Evolutionary conservation across 2,329 filamentous ascomycete genomes (phyloP).

Genomic region (Dactylellina cionopaga): DNA sequence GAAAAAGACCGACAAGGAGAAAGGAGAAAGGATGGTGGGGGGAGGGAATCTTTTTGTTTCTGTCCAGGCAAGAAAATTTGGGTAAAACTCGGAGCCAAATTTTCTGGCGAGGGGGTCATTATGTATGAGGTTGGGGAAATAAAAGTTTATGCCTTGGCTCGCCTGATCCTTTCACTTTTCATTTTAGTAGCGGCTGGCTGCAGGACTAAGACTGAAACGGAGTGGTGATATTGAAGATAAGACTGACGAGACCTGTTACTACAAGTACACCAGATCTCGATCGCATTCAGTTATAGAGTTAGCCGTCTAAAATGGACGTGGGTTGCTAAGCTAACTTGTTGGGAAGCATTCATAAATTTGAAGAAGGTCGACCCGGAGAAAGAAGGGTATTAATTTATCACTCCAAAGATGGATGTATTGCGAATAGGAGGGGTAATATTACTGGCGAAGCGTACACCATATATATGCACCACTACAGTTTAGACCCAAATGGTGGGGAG

Average conservation of each 20-base stretch:
- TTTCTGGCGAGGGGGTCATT: constrained; percentile 37
- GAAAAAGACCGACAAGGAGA: not conserved
- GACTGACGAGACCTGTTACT: constrained; percentile 22
- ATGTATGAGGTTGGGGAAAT: constrained; percentile 51
- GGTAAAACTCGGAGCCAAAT: constrained; percentile 37
- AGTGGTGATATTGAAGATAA: constrained; percentile 12
- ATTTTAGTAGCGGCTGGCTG: constrained; percentile 43
- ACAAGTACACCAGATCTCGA: constrained; percentile 13
- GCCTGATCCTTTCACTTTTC: constrained; percentile 40
- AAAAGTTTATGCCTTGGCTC: constrained; percentile 51
- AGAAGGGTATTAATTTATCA: constrained; percentile 2
- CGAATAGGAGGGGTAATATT: constrained; percentile 4
- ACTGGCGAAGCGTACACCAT: constrained; percentile 12
- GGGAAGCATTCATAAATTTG: constrained; percentile 7
- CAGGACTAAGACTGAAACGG: constrained; percentile 46
- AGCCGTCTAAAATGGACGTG: not conserved
- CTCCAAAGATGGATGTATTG: constrained; percentile 12
- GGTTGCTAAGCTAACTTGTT: constrained; percentile 16
- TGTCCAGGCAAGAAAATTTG: constrained; percentile 32
- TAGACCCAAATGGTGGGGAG: constrained; percentile 8
- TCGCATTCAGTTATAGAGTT: constrained; percentile 25
- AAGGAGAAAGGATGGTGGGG: constrained; percentile 34
- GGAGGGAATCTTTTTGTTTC: constrained; percentile 26
- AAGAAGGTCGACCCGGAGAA: constrained; percentile 34
- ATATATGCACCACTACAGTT: constrained; percentile 9